Base-by-base conservation (phyloP, 2,329 filamentous ascomycete species). In the Byssoonygena ceratinophila region DNA sequence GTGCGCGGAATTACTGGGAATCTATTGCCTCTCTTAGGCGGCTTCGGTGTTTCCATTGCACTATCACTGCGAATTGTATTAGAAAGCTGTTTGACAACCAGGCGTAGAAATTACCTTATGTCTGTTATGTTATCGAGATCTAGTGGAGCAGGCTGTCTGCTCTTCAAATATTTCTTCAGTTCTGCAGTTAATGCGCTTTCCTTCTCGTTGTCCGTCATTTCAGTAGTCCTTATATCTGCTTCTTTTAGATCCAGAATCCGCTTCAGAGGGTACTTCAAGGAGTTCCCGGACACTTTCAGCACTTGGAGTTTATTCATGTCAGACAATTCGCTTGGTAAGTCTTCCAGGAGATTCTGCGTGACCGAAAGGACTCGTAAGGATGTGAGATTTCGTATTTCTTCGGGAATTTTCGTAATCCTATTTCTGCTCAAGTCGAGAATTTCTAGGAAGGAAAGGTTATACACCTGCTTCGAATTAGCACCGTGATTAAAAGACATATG, bases 341-440 rank as follows among this genome's bases (percentile, higher is more conserved):
- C 84, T 58, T 87, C 83, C 60, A 97, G 87, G 55, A 84, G 81
- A 66, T 96, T 96, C 64, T 86, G 87, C 59, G 87, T 85, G 32
- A 96, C 79, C 1, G 89, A 90, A 51, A 97, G 75, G 14, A 96
- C 90, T 64, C 94, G 94, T 58, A 97, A 74, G 1, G 87, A 94
- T 4, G 83, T 83, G 61, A 97, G 75, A 63, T 83, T 87, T 55
- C 79, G 80, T 56, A 96, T 86, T 51, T 90, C 85, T 44, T 83
- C 80, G 0, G 91, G 89, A 1, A 97, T 77, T 8, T 79, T 74
- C 45, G 79, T 80, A 56, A 97, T 82, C 66, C 85, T 87, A 66
- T 97, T 97, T 61, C 87, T 81, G 66, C 89, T 90, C 51, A 97
- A 77, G 70, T 97, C 91, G 56, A 97, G 79, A 54, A 96, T 95